A percentile compares a stretch with the other conserved stretches of the same genome.
phyloP scores from a whole-genome alignment of 2,329 filamentous ascomycete genomes.

The Cladosporium phlei region DNA sequence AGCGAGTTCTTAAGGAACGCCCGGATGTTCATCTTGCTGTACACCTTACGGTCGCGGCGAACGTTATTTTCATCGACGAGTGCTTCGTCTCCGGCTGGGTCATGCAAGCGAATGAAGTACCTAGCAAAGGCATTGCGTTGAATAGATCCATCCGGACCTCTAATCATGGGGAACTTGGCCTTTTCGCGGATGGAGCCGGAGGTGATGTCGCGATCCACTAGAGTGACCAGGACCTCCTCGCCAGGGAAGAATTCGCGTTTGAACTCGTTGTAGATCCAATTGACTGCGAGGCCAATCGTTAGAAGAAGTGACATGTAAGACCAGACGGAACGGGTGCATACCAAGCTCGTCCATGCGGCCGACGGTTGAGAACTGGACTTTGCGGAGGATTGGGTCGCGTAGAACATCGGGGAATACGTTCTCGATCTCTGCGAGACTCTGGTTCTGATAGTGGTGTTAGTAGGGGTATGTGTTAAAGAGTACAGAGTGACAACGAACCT shows the following conservation, averaged over 20 bases:
- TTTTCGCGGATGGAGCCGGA: conserved; percentile 78
- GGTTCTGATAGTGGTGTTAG: conserved; percentile 35
- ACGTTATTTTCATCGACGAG: conserved; percentile 78
- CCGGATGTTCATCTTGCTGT: conserved; percentile 89
- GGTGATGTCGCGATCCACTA: conserved; percentile 59
- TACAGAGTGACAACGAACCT: conserved; percentile 24
- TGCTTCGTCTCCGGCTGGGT: conserved; percentile 61
- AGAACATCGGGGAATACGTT: conserved; percentile 86
- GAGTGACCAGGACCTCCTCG: conserved; percentile 71
- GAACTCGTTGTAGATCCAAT: conserved; percentile 60
- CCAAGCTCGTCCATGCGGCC: conserved; percentile 81
- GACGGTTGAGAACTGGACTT: conserved; percentile 84
- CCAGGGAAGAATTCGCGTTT: conserved; percentile 88
- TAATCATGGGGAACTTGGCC: conserved; percentile 62
- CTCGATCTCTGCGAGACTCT: conserved; percentile 81
- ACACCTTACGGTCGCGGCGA: conserved; percentile 80
- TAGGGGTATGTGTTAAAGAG: not conserved
- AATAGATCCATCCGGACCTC: conserved; percentile 62
- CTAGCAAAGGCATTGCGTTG: conserved; percentile 65
- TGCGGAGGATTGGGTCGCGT: conserved; percentile 83
- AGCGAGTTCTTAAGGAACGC: conserved; percentile 95
- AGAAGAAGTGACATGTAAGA: not conserved
- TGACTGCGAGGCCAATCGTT: conserved; percentile 33
- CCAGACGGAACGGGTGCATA: too few species aligned
- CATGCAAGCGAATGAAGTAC: conserved; percentile 73